Percentiles rank a stretch among this genome's conserved stretches.
phyloP scores from a whole-genome alignment of 108 stramenopile genomes.

The Cyclotella kingstonii region DNA sequence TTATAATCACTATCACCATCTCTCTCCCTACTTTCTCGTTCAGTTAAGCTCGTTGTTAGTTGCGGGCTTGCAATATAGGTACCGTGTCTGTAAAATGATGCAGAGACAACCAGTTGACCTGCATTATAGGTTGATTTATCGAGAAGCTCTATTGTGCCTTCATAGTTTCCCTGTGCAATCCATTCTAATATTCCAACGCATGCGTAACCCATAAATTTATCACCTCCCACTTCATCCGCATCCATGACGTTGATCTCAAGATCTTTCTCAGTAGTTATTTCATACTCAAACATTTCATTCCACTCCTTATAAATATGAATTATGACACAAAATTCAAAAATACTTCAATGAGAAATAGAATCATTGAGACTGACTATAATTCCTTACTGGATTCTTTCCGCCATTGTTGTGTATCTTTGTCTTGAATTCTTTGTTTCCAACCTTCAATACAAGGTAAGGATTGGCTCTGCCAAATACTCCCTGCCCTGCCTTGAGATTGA shows the following conservation, averaged over 20 bases:
- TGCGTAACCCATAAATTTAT: slow-evolving; percentile 81
- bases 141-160: slow-evolving; percentile 69
- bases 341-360: not conserved
- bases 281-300: slow-evolving; percentile 82
- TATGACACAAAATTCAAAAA: not conserved
- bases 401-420: slow-evolving; percentile 63
- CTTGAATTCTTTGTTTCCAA: slow-evolving; percentile 51
- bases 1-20: too few species aligned
- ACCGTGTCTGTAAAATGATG: slow-evolving; percentile 67
- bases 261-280: slow-evolving; percentile 79
- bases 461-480: slow-evolving; percentile 81
- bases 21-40: slow-evolving; percentile 12
- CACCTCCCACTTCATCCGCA: slow-evolving; percentile 74
- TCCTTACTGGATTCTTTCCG: slow-evolving; percentile 73
- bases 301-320: slow-evolving; percentile 34
- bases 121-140: slow-evolving; percentile 65
- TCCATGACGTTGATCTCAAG: slow-evolving; percentile 67
- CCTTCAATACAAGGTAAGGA: slow-evolving; percentile 68
- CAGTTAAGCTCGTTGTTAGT: not conserved
- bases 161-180: slow-evolving; percentile 71
- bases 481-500: slow-evolving; percentile 75
- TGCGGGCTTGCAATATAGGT: slow-evolving; percentile 14
- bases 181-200: slow-evolving; percentile 80
- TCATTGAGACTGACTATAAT: too few species aligned
- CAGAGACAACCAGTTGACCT: slow-evolving; percentile 60